Conservation (phyloP, 2,329 filamentous ascomycete species). For the Didymella pomorum region DNA sequence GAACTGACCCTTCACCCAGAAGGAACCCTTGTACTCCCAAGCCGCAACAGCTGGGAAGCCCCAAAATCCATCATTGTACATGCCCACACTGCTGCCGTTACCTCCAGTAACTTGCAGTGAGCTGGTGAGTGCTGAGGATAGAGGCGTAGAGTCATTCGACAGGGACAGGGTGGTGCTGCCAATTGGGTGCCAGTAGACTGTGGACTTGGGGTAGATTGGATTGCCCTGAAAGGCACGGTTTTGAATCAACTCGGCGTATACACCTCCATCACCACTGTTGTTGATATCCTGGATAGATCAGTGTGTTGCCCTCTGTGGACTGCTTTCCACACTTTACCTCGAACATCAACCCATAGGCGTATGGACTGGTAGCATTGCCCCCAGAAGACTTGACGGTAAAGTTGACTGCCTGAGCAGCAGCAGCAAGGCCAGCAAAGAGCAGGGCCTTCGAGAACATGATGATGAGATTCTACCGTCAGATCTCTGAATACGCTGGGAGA, state of each 20-base stretch:
- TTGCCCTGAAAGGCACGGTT: background rate
- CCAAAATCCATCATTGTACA: slow-evolving; percentile 5
- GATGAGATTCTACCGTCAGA: background rate
- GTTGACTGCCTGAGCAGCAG: background rate
- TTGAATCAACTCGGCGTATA: background rate
- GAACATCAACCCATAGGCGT: background rate
- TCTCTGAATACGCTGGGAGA: background rate
- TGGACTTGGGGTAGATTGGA: background rate
- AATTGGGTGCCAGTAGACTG: background rate
- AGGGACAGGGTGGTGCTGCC: slow-evolving; percentile 2
- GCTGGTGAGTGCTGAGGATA: slow-evolving; percentile 3
- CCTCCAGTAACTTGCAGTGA: background rate
- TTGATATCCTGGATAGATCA: background rate
- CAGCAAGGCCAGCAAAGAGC: background rate
- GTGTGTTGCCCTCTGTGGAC: background rate
- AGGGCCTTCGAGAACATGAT: background rate
- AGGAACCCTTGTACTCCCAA: slow-evolving; percentile 3
- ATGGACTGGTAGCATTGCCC: background rate
- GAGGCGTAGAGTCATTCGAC: slow-evolving; percentile 3
- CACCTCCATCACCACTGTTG: background rate
- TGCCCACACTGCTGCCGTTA: background rate
- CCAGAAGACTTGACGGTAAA: background rate
- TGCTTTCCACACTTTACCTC: background rate
- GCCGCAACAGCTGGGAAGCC: slow-evolving; percentile 1
- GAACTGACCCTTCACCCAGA: background rate